Conservation (phyloP, 345 rosid genomes). For the Camelina neglecta region DNA sequence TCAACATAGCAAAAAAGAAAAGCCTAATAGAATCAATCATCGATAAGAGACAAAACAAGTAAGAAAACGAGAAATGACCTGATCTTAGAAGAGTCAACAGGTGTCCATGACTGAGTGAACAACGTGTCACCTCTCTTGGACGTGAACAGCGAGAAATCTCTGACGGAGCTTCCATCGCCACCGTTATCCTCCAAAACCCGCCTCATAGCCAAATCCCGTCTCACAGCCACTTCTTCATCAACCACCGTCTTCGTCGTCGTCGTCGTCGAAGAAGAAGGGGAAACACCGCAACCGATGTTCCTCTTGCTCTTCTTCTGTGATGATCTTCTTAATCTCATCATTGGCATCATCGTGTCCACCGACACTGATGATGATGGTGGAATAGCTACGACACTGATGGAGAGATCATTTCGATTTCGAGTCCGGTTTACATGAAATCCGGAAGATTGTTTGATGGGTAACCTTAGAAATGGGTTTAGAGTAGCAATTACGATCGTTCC, state of each 20-base stretch:
- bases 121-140: constrained; percentile 63
- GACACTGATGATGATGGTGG: constrained; percentile 40
- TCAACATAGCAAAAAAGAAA: background rate
- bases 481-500: constrained; percentile 34
- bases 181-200: constrained; percentile 65
- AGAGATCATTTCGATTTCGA: background rate
- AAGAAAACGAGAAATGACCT: constrained; percentile 51
- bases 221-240: constrained; percentile 59
- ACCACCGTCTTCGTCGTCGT: constrained; percentile 22
- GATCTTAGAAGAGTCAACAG: constrained; percentile 49
- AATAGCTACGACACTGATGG: background rate
- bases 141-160: constrained; percentile 61
- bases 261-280: background rate
- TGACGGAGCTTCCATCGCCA: constrained; percentile 45
- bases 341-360: constrained; percentile 24
- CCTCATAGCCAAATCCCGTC: constrained; percentile 65
- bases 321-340: constrained; percentile 21
- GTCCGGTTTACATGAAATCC: constrained; percentile 13
- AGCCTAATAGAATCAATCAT: background rate
- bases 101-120: constrained; percentile 80
- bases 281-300: constrained; percentile 14
- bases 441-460: background rate
- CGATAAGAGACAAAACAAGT: constrained; percentile 17
- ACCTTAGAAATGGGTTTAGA: constrained; percentile 20
- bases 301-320: constrained; percentile 49